Evolutionary conservation across 1,284 basidiomycete genomes (phyloP).

Genomic region (Lentinus polychrous): DNA sequence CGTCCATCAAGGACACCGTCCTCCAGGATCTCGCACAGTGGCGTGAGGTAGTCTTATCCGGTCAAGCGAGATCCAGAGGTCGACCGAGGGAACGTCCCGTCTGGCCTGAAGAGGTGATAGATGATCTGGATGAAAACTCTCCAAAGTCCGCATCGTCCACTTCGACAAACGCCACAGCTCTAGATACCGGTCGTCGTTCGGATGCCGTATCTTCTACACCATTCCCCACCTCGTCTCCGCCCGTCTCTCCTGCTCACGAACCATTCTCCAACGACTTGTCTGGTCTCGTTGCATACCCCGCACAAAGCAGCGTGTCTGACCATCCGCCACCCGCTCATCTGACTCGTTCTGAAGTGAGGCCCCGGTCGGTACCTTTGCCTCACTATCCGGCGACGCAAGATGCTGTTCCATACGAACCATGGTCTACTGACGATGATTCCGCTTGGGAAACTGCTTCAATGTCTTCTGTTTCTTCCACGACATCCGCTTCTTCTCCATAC

Average conservation of each 20-base stretch:
- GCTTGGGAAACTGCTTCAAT: slow-evolving; percentile 65
- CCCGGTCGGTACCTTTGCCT: neutral
- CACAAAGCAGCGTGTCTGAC: slow-evolving; percentile 13
- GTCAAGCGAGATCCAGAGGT: slow-evolving; percentile 45
- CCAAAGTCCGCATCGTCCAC: slow-evolving; percentile 21
- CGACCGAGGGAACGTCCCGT: slow-evolving; percentile 43
- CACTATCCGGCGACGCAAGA: slow-evolving; percentile 10
- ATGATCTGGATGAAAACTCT: slow-evolving; percentile 16
- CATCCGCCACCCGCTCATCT: slow-evolving; percentile 5
- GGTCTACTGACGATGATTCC: slow-evolving; percentile 71
- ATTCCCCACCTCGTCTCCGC: slow-evolving; percentile 38
- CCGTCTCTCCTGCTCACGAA: slow-evolving; percentile 29
- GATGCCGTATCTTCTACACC: slow-evolving; percentile 23
- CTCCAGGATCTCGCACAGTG: slow-evolving; percentile 41
- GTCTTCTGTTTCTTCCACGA: slow-evolving; percentile 51
- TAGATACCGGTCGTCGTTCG: slow-evolving; percentile 13
- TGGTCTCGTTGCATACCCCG: slow-evolving; percentile 3
- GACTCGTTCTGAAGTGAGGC: neutral
- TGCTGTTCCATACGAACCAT: slow-evolving; percentile 40
- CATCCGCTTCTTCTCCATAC: slow-evolving; percentile 37
- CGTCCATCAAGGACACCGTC: slow-evolving; percentile 32
- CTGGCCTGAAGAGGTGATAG: slow-evolving; percentile 18
- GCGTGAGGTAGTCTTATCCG: slow-evolving; percentile 37
- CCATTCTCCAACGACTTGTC: too few relatives aligned
- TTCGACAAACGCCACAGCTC: slow-evolving; percentile 22